Base-by-base conservation (phyloP, 306 rosid genomes). In the Rosa multiflora region DNA sequence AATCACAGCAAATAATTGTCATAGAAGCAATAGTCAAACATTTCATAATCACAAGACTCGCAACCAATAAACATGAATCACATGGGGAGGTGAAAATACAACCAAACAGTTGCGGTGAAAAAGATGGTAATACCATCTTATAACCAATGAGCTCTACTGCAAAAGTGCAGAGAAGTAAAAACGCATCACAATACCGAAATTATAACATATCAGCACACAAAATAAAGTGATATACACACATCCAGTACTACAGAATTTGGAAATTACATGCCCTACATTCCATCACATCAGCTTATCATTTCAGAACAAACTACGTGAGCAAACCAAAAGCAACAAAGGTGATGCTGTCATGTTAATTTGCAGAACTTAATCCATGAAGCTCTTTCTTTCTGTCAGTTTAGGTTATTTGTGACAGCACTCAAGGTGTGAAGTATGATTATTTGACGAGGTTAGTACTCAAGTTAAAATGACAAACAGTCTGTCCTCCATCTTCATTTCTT, bases 401-500 rank as follows among this genome's bases (percentile, higher is more conserved):
- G 58, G 80, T 75, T 62, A 44, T 59, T 4, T 44, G 13, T 23
- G 10, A 61, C 13, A 21, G 52, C 64, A 42, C 29, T 42, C 78
- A 77, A 40, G 74, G 81, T 85, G 77, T 46, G 61, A 75, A 62
- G 59, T 64, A 84, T 79, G 81, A 81, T 83, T 42, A 62, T 82
- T 77, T 26, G 61, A 83, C 82, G 26, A 48, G 76, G 59, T 82
- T 58, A 11, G 74, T 26, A 17, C 49, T 46, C 23, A 18, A 20
- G 10, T n/a, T 8, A 6, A 61, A 8, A 37, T 35, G 64, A 15
- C 42, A 21, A 58, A 56, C 80, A 69, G 53, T 59, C 67, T 46
- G 79, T 46, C 81, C 80, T 53, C 77, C 80, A 76, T 23, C 77
- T 75, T 89, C 82, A 88, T 82, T 88, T 92, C 82, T 67, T 83